Percentiles rank a stretch among this genome's conserved stretches.
Conservation (phyloP, 805 yeast genomes). For the Candida montana region DNA sequence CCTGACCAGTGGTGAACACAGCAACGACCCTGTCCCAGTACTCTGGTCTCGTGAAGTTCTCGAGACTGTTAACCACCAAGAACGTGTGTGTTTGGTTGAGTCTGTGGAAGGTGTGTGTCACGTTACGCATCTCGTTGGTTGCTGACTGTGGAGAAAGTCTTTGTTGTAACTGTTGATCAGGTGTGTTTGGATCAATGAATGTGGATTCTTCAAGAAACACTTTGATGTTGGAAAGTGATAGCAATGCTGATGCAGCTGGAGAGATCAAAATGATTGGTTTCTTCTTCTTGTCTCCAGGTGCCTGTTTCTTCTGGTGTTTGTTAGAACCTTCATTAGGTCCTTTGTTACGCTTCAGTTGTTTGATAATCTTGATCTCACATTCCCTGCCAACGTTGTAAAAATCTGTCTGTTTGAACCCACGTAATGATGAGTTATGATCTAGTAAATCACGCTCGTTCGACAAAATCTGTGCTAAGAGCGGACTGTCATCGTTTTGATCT, state of each 20-base stretch:
- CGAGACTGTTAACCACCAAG: conserved; percentile 83
- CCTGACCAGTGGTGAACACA: conserved; percentile 92
- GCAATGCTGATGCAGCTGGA: conserved; percentile 71
- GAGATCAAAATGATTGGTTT: conserved; percentile 68
- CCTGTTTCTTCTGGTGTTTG: conserved; percentile 6
- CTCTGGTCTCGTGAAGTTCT: conserved; percentile 84
- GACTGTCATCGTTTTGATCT: conserved; percentile 21
- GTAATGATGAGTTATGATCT: conserved; percentile 54
- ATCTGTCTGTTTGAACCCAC: conserved; percentile 64
- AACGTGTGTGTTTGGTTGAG: conserved; percentile 55
- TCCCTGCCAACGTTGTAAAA: conserved; percentile 66
- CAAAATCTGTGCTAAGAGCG: conserved; percentile 26
- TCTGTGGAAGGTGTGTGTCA: conserved; percentile 50
- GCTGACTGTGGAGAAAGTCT: conserved; percentile 28
- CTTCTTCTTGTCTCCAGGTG: conserved; percentile 20
- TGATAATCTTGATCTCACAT: conserved; percentile 52
- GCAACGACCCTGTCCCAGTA: conserved; percentile 98
- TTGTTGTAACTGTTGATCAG: conserved; percentile 29
- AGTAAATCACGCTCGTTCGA: conserved; percentile 43
- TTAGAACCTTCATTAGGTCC: conserved; percentile 7
- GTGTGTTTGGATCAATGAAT: conserved; percentile 48
- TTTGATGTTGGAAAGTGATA: conserved; percentile 61
- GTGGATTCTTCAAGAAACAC: conserved; percentile 68
- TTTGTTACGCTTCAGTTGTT: conserved; percentile 22
- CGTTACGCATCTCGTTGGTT: conserved; percentile 33